A percentile compares a stretch with the other conserved stretches of the same genome.
Conservation (phyloP, 768 basidiomycete species). For the Kwoniella mangroviensis region DNA sequence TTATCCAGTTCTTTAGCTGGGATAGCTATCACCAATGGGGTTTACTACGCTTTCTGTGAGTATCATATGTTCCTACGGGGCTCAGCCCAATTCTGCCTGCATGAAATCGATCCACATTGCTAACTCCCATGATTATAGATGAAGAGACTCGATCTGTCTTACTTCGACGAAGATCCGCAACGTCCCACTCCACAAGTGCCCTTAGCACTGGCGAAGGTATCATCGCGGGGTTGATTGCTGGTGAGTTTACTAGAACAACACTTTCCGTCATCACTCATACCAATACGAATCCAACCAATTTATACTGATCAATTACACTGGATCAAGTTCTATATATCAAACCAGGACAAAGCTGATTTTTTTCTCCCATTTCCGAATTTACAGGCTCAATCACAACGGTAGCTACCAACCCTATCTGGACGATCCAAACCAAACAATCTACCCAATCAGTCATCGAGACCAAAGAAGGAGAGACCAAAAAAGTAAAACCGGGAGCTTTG, state of each 20-base stretch:
- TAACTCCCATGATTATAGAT: too few relatives aligned
- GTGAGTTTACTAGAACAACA: slow-evolving; percentile 57
- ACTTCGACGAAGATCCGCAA: slow-evolving; percentile 39
- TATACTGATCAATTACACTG: too few relatives aligned
- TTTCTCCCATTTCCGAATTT: too few relatives aligned
- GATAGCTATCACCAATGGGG: slow-evolving; percentile 88
- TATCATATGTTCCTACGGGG: neutral
- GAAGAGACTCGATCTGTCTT: slow-evolving; percentile 58
- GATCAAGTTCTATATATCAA: neutral
- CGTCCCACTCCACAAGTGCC: slow-evolving; percentile 55
- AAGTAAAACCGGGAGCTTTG: slow-evolving; percentile 64
- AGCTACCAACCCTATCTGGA: slow-evolving; percentile 95
- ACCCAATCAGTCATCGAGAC: slow-evolving; percentile 41
- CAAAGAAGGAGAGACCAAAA: slow-evolving; percentile 22
- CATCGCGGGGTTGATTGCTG: slow-evolving; percentile 82
- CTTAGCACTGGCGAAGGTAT: slow-evolving; percentile 88
- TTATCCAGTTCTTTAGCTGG: slow-evolving; percentile 82
- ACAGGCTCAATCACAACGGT: slow-evolving; percentile 85
- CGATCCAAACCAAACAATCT: slow-evolving; percentile 88
- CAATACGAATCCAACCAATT: too few relatives aligned
- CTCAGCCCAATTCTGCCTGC: too few relatives aligned
- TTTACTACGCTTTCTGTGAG: slow-evolving; percentile 70
- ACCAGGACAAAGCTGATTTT: neutral
- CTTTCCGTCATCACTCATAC: neutral
- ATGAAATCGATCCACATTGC: too few relatives aligned